Evolutionary conservation across 2,329 filamentous ascomycete genomes (phyloP), one percentile per base, ranked within the genome.

Genomic region (Didymella lethalis): DNA sequence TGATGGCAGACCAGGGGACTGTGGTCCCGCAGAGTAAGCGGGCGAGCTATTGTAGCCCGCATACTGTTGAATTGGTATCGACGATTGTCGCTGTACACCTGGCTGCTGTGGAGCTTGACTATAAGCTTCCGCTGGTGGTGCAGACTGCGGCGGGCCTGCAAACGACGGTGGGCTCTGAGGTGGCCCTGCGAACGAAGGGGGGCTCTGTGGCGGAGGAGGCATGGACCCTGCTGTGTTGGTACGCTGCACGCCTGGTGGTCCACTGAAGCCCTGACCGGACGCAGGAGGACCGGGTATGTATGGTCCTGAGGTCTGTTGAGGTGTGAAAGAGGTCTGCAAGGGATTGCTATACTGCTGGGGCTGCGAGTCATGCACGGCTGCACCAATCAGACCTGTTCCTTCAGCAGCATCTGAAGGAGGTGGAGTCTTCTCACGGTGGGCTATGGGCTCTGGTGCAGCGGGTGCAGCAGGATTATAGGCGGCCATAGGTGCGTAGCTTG

Each of bases 401-500:
- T 71, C 78, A 12, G 82, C 85, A 38, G 82, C 86, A 67, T 93
- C 90, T 32, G 88, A 85, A 3, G 89, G 89, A 4, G 91, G 87
- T 1, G 90, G 91, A 0, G 91, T 94, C 82, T 93, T 93, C 75
- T 93, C 91, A 47, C 91, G 84, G 73, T 91, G 86, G 20, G 84
- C 81, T 50, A 93, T 87, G 23, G 85, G 82, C 74, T 93, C 90
- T 0, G 90, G 90, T 0, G 90, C 89, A 0, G 90, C 84, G 4
- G 91, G 91, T 1, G 90, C 90, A 0, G 91, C 90, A 3, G 91
- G 91, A 71, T 93, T 93, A 72, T 93, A 93, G 2, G 89, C 85
- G 2, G 89, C 85, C 79, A 91, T 87, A 0, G 89, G 88, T 7
- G 78, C 81, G 65, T 88, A 89, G 32, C 79, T 68, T n/a, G 23